Evolutionary conservation across 148 eudicot genomes (phyloP), one percentile per base, ranked within the genome.

Genomic region (Agrostemma githago): DNA sequence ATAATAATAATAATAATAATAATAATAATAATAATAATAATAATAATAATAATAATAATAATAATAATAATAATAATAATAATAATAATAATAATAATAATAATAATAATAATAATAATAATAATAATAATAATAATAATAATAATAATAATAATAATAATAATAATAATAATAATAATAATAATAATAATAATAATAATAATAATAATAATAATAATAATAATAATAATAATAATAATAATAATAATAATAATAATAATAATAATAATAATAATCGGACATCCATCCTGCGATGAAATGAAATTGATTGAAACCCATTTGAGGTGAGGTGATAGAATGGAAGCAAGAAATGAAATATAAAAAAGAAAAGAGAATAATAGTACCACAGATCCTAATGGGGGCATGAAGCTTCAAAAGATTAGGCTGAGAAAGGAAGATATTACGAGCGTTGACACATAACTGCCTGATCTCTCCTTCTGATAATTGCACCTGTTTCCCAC

Each of bases 311-410:
- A 74, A 62, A 62, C 41, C 1, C 38, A 57, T 26, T 9, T 26
- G 34, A 26, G 34, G 34, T 26, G 34, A 26, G 34, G 34, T 26
- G 34, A 26, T 26, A 26, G 34, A 26, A 19, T 4, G 54, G 2
- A 17, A 48, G 37, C 42, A 3, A 67, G 6, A 51, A 48, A 4
- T 42, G 4, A 8, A 17, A 26, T 26, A 26, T 26, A n/a, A 34
- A 66, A 17, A 5, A 42, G 60, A 40, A 2, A 57, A 68, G 62
- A 7, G 43, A 57, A 83, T 84, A 86, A 89, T 84, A 86, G 69
- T 85, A 93, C 97, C 97, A 71, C 97, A 89, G 78, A 89, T 89
- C 82, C 88, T 91, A 76, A 94, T 85, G 66, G 98, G 97, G 26
- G 93, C 97, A 79, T 86, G 87, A 62, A 94, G 89, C 39, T 88